These are phyloP conservation scores for Magnusiomyces tetraspermus DNA, from an alignment of 1,139 yeast genomes.

Conservation along the genomic window DNA sequence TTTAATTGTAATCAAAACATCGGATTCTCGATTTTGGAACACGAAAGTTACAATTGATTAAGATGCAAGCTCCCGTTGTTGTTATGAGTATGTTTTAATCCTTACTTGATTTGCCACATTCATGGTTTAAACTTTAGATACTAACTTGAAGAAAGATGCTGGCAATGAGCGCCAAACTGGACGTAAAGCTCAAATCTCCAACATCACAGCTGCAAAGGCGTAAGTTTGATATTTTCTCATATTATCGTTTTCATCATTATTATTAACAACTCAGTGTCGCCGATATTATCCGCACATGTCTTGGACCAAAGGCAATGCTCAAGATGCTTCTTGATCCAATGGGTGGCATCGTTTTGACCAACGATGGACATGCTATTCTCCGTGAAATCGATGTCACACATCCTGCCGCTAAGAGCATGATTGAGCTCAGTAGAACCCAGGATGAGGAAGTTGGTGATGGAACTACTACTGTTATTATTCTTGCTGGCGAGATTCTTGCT, in stretches of 20 bases:
- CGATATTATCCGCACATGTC: constrained; percentile 91
- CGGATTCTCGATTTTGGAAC: background rate
- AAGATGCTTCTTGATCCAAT: constrained; percentile 97
- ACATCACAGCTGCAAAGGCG: constrained; percentile 97
- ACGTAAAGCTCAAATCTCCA: constrained; percentile 92
- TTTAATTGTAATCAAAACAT: background rate
- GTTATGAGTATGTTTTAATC: constrained; percentile 40
- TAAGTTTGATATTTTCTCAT: constrained; percentile 17
- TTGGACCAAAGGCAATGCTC: constrained; percentile 99
- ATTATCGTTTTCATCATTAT: background rate
- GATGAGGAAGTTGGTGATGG: constrained; percentile 99
- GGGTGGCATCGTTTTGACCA: constrained; percentile 96
- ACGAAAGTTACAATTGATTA: background rate
- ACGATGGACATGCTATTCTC: constrained; percentile 95
- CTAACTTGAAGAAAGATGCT: no score
- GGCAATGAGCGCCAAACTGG: constrained; percentile 92
- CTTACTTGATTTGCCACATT: background rate
- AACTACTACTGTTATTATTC: constrained; percentile 81
- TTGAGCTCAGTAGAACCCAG: constrained; percentile 92
- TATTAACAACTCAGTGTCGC: constrained; percentile 42
- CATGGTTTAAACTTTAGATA: background rate
- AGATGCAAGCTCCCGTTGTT: constrained; percentile 61
- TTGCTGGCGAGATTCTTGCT: constrained; percentile 94
- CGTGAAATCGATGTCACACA: constrained; percentile 96
- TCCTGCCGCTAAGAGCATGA: constrained; percentile 98